phyloP scores from a whole-genome alignment of 768 basidiomycete genomes.

The Inosperma sp. region DNA sequence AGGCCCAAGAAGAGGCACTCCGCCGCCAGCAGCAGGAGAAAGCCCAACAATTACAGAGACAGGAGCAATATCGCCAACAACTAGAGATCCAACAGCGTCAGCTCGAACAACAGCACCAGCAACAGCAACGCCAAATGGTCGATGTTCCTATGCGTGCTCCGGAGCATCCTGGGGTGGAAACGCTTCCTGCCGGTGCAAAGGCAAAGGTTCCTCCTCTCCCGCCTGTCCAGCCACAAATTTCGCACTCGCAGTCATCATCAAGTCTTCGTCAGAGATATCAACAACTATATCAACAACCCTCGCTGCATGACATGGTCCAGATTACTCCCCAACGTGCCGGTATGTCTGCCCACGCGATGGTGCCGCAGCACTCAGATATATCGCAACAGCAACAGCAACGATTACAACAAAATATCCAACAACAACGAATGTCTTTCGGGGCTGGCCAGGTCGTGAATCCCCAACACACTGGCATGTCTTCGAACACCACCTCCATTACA shows the following conservation, averaged over 20 bases:
- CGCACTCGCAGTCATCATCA: slow-evolving; percentile 9
- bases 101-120: slow-evolving; percentile 15
- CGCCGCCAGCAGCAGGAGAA: slow-evolving; percentile 21
- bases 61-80: slow-evolving; percentile 21
- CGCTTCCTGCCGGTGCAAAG: neutral
- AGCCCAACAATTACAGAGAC: slow-evolving; percentile 19
- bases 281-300: slow-evolving; percentile 9
- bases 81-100: slow-evolving; percentile 18
- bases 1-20: slow-evolving; percentile 12
- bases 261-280: slow-evolving; percentile 13
- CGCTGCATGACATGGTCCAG: slow-evolving; percentile 8
- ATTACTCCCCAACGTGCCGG: slow-evolving; percentile 6
- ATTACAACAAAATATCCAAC: too few species aligned
- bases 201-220: neutral
- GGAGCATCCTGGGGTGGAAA: neutral
- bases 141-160: slow-evolving; percentile 10
- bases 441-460: too few species aligned
- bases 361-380: too few species aligned
- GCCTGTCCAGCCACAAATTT: slow-evolving; percentile 15
- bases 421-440: too few species aligned
- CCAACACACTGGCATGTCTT: neutral
- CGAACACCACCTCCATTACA: too few species aligned
- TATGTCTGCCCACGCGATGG: neutral
- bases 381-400: too few species aligned
- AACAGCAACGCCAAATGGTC: too few species aligned